A percentile compares a stretch with the other conserved stretches of the same genome.
Evolutionary conservation across 2,329 filamentous ascomycete species (phyloP).

Genomic region (Xenoacremonium recifei): DNA sequence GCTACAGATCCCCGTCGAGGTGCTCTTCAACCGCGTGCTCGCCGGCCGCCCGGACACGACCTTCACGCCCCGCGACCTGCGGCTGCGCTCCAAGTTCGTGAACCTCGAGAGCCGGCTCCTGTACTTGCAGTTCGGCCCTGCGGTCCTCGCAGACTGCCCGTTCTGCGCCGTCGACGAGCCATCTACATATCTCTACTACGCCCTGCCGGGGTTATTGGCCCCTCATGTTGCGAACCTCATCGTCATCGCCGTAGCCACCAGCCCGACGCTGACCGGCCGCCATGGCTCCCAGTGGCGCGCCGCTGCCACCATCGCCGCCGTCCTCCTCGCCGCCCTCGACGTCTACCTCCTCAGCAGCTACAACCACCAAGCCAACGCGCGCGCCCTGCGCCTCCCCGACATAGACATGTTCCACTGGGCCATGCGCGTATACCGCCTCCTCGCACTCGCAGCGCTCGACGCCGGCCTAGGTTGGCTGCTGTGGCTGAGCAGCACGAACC

Average conservation of each 20-base stretch:
- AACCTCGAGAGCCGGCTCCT: constrained; percentile 71
- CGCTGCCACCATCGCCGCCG: constrained; percentile 62
- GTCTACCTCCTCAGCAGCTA: constrained; percentile 64
- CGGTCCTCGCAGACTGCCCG: constrained; percentile 70
- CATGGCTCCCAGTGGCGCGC: constrained; percentile 68
- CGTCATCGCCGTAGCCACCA: constrained; percentile 71
- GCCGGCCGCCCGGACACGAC: constrained; percentile 46
- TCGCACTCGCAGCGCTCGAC: constrained; percentile 66
- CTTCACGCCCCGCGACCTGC: constrained; percentile 60
- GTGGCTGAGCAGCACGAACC: constrained; percentile 76
- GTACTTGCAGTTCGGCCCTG: constrained; percentile 81
- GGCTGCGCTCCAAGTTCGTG: constrained; percentile 66
- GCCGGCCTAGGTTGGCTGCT: constrained; percentile 61
- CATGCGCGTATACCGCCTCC: constrained; percentile 59
- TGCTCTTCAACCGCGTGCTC: constrained; percentile 76
- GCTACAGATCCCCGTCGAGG: constrained; percentile 79
- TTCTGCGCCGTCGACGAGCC: constrained; percentile 77
- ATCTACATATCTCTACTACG: constrained; percentile 75
- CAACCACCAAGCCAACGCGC: constrained; percentile 62
- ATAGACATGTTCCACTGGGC: constrained; percentile 73
- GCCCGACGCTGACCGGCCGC: constrained; percentile 60
- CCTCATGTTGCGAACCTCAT: constrained; percentile 81
- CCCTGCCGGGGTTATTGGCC: constrained; percentile 67
- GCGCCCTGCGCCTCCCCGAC: constrained; percentile 60
- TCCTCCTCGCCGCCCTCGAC: constrained; percentile 61